Percentiles rank a stretch among this genome's conserved stretches.
phyloP scores from a whole-genome alignment of 176 grass and related monocot species.

The sorghum (Sorghum bicolor) region DNA sequence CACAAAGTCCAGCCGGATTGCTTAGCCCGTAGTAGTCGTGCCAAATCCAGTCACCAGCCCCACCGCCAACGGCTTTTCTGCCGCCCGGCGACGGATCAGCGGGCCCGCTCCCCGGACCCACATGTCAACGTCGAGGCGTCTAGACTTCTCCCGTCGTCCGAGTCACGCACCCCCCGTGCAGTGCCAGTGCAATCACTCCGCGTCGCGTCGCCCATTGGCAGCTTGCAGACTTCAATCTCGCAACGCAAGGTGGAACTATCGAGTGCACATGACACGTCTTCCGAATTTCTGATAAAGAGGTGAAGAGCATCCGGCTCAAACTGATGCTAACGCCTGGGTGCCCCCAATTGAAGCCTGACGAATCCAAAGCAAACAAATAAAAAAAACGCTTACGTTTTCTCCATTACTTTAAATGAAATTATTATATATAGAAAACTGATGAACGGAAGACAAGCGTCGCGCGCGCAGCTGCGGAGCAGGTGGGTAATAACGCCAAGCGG shows the following conservation, averaged over 20 bases:
- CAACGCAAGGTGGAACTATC: background rate
- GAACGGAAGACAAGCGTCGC: slow-evolving; percentile 22
- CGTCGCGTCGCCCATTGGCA: background rate
- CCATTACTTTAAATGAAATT: background rate
- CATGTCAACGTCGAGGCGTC: slow-evolving; percentile 31
- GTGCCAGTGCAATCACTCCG: background rate
- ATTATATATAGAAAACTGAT: background rate
- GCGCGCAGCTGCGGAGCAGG: background rate
- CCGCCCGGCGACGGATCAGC: background rate
- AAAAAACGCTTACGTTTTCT: background rate
- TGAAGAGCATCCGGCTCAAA: background rate
- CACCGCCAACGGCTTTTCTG: background rate
- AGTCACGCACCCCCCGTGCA: background rate
- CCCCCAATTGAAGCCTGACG: background rate
- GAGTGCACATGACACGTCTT: background rate
- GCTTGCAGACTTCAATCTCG: background rate
- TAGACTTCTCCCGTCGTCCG: slow-evolving; percentile 9
- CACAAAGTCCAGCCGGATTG: too few species aligned
- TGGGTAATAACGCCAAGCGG: background rate
- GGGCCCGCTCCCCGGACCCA: background rate
- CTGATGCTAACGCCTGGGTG: background rate
- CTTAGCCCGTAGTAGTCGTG: background rate
- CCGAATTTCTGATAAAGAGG: background rate
- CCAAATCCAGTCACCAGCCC: background rate
- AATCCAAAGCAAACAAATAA: background rate